Evolutionary conservation across 148 eudicot genomes (phyloP).

Genomic region (Fallopia convolvulus): DNA sequence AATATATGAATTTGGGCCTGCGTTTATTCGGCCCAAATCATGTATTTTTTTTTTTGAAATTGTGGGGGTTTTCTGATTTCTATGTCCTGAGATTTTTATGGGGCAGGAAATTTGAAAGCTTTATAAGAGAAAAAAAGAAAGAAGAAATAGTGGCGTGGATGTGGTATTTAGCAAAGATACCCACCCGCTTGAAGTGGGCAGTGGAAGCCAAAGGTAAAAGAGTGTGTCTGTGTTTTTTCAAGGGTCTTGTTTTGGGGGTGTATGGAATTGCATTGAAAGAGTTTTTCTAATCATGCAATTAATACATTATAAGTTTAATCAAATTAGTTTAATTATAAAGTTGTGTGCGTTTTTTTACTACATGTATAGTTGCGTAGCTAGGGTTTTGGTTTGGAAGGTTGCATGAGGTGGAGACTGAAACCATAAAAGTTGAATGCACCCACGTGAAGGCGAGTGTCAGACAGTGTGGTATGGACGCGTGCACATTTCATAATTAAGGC

Average conservation of each 20-base stretch:
- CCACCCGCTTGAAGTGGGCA: slow-evolving; percentile 4
- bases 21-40: not conserved
- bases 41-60: not conserved
- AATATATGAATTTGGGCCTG: not conserved
- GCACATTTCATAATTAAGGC: not conserved
- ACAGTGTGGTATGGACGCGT: not conserved
- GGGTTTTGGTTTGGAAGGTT: no score
- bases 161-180: slow-evolving; percentile 7
- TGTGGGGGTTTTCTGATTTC: not conserved
- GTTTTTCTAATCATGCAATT: not conserved
- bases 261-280: no score
- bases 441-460: not conserved
- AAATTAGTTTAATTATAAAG: not conserved
- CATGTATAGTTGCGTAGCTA: not conserved
- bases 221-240: not conserved
- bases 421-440: not conserved
- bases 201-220: not conserved
- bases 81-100: not conserved
- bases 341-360: not conserved
- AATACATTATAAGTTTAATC: not conserved
- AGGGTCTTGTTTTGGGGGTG: not conserved
- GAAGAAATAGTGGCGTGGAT: not conserved
- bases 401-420: no score
- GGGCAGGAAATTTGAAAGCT: not conserved
- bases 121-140: no score